Conservation (phyloP, 2,329 filamentous ascomycete species). For the Neofusicoccum umdonicola region DNA sequence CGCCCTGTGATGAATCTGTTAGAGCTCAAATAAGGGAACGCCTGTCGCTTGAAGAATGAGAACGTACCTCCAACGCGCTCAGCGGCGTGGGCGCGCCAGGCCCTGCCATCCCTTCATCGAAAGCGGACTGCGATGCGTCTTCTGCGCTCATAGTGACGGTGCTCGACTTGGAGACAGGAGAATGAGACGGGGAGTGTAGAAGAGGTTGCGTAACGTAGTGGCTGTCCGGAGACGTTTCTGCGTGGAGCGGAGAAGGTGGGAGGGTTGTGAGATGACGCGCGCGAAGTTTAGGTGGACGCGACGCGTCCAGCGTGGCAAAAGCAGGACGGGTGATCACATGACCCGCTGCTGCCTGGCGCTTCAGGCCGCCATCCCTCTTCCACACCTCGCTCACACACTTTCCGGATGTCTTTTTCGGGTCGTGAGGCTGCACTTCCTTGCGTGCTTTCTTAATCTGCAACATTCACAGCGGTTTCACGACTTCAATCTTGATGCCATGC, state of each 20-base stretch:
- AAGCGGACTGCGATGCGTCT: constrained; percentile 59
- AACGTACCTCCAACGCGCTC: constrained; percentile 73
- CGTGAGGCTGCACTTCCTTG: too few species aligned
- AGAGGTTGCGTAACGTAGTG: not conserved
- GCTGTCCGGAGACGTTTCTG: not conserved
- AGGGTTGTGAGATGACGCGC: not conserved
- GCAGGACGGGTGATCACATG: constrained; percentile 3
- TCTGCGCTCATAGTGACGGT: constrained; percentile 47
- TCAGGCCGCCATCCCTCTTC: not conserved
- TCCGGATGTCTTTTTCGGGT: too few species aligned
- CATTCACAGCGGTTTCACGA: not conserved
- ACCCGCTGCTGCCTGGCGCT: not conserved
- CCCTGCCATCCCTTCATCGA: constrained; percentile 73
- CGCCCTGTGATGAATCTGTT: constrained; percentile 57
- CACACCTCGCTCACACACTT: too few species aligned
- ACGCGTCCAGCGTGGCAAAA: constrained; percentile 5
- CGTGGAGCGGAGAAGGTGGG: not conserved
- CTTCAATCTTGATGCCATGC: not conserved
- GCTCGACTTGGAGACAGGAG: not conserved
- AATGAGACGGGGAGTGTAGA: not conserved
- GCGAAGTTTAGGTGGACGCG: not conserved
- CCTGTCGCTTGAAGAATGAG: not conserved
- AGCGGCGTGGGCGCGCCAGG: constrained; percentile 94
- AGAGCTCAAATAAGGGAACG: not conserved
- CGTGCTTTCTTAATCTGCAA: too few species aligned